Evolutionary conservation across 108 stramenopile species (phyloP).

Genomic region (Conticribra guillardii): DNA sequence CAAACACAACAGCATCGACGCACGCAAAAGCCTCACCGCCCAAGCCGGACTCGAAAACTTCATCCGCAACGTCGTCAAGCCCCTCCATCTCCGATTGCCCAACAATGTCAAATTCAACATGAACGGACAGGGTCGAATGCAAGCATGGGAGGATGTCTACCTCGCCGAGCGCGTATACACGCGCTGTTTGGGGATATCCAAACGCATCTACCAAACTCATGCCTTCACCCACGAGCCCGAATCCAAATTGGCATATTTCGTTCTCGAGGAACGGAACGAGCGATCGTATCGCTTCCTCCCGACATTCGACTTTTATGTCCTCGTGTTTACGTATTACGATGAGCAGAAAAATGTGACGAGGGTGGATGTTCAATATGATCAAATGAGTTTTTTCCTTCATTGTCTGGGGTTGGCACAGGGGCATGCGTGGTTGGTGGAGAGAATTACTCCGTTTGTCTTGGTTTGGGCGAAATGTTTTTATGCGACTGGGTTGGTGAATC

Average conservation of each 20-base stretch:
- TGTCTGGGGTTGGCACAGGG: conserved; percentile 42
- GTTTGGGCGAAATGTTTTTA: conserved; percentile 32
- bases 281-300: conserved; percentile 34
- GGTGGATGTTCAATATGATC: conserved; percentile 55
- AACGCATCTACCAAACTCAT: conserved; percentile 49
- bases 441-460: conserved; percentile 35
- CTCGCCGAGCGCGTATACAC: conserved; percentile 42
- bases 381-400: conserved; percentile 51
- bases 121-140: conserved; percentile 35
- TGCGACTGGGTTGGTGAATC: conserved; percentile 41
- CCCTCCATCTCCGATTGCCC: conserved; percentile 35
- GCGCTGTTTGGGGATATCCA: conserved; percentile 47
- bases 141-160: conserved; percentile 48
- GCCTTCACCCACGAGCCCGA: conserved; percentile 48
- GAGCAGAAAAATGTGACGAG: conserved; percentile 40
- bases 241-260: conserved; percentile 41
- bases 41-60: conserved; percentile 54
- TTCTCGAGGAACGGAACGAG: conserved; percentile 50
- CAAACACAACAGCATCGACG: conserved; percentile 29
- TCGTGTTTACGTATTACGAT: conserved; percentile 47
- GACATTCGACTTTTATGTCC: conserved; percentile 44
- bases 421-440: conserved; percentile 38
- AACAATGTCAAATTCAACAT: conserved; percentile 43
- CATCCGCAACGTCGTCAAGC: conserved; percentile 35
- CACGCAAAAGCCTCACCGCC: conserved; percentile 31